Conservation (phyloP, 2,329 filamentous ascomycete genomes). For the Thermoascus crustaceus region DNA sequence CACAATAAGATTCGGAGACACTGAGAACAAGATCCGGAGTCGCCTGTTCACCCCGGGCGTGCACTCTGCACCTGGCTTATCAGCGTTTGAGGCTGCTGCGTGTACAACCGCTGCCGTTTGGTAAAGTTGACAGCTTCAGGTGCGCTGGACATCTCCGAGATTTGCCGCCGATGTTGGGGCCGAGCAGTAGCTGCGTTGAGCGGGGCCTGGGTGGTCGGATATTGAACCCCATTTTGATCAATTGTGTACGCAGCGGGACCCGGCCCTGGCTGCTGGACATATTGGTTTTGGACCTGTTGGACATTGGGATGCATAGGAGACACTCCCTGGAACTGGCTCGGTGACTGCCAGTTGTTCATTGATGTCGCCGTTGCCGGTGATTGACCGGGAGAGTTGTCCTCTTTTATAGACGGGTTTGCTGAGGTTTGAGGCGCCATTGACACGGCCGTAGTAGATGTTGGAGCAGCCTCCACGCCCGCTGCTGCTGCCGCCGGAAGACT, state of each 20-base stretch:
- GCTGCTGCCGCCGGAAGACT: constrained; percentile 54
- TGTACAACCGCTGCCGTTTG: constrained; percentile 54
- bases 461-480: constrained; percentile 47
- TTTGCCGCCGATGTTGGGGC: constrained; percentile 46
- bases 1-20: no score
- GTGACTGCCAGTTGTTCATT: constrained; percentile 57
- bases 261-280: constrained; percentile 32
- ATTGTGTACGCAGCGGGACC: constrained; percentile 31
- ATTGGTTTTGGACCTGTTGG: constrained; percentile 35
- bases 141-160: constrained; percentile 53
- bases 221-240: constrained; percentile 34
- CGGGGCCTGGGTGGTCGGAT: constrained; percentile 27
- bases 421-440: constrained; percentile 43
- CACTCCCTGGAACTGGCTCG: constrained; percentile 50
- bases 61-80: constrained; percentile 43
- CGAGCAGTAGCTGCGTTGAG: constrained; percentile 25
- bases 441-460: constrained; percentile 27
- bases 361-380: constrained; percentile 51
- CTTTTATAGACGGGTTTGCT: constrained; percentile 50
- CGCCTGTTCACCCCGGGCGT: constrained; percentile 22
- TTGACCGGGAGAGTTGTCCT: constrained; percentile 55
- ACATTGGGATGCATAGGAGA: constrained; percentile 46
- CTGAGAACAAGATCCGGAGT: not conserved
- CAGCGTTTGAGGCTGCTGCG: constrained; percentile 37
- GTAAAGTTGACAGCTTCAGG: constrained; percentile 44